phyloP scores from a whole-genome alignment of 1,284 basidiomycete genomes.

The Cerioporus squamosus region DNA sequence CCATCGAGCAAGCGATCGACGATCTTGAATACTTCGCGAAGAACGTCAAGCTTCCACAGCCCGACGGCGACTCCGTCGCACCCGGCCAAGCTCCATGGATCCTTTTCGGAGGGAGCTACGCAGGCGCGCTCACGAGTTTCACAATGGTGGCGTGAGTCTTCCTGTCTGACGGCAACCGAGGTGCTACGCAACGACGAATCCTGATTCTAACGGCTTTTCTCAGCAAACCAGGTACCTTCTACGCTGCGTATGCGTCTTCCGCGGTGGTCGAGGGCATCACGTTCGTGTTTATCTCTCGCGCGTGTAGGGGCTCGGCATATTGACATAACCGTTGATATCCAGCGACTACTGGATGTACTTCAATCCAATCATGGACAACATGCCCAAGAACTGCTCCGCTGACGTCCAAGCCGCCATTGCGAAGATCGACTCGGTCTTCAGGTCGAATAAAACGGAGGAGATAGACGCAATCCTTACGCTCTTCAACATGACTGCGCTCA shows the following conservation, averaged over 20 bases:
- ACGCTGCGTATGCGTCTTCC: conserved; percentile 72
- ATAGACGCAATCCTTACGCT: conserved; percentile 56
- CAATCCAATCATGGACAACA: conserved; percentile 67
- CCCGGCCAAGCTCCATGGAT: conserved; percentile 70
- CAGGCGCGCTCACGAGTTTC: conserved; percentile 72
- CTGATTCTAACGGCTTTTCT: background rate
- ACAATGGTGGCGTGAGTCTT: conserved; percentile 67
- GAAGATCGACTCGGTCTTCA: conserved; percentile 63
- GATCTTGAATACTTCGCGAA: conserved; percentile 74
- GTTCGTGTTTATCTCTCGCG: conserved; percentile 40
- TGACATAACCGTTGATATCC: background rate
- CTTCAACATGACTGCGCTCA: conserved; percentile 60
- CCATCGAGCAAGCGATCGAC: conserved; percentile 73
- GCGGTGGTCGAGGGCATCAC: conserved; percentile 71
- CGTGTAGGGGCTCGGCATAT: too few species aligned
- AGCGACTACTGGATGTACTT: conserved; percentile 72
- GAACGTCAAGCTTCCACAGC: conserved; percentile 69
- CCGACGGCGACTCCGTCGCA: conserved; percentile 58
- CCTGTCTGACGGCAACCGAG: background rate
- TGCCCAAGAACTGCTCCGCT: conserved; percentile 75
- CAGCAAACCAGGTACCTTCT: conserved; percentile 70
- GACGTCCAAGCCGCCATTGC: conserved; percentile 68
- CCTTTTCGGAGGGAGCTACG: conserved; percentile 70
- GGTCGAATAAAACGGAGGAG: conserved; percentile 43
- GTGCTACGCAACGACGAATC: too few species aligned